Percentiles rank a stretch among this genome's conserved stretches.
Evolutionary conservation across 352 stramenopile species (phyloP).

Genomic region (Pythium inflatum): DNA sequence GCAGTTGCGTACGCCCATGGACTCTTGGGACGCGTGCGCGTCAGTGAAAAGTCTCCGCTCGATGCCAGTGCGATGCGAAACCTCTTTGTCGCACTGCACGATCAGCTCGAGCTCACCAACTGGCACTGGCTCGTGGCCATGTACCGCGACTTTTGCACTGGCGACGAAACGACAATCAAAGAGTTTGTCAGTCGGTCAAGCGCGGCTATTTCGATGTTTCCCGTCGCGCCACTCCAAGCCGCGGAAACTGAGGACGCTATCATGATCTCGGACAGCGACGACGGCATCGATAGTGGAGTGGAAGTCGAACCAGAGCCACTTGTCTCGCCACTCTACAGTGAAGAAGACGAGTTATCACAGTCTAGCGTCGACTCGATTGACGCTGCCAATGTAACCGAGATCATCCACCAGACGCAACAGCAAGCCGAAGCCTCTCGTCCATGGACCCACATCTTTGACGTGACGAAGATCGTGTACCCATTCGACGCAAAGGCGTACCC

Average conservation of each 20-base stretch:
- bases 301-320: no score
- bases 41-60: no score
- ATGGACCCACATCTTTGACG: conserved; percentile 16
- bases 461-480: conserved; percentile 5
- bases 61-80: no score
- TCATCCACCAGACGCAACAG: neutral
- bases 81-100: no score
- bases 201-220: conserved; percentile 2
- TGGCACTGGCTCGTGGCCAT: conserved; percentile 9
- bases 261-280: neutral
- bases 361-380: no score
- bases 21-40: no score
- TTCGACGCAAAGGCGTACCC: conserved; percentile 9
- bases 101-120: conserved; percentile 8
- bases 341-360: no score
- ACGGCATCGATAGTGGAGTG: no score
- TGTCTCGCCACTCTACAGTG: no score
- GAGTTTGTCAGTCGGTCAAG: neutral
- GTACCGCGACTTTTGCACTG: conserved; percentile 8
- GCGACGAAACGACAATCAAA: neutral
- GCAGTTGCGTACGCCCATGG: no score
- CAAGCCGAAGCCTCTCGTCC: neutral
- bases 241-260: neutral
- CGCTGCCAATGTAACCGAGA: no score
- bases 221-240: neutral